These are phyloP conservation scores for Lizonia empirigonia DNA, from an alignment of 2,329 filamentous ascomycete species.

Conservation along the genomic window DNA sequence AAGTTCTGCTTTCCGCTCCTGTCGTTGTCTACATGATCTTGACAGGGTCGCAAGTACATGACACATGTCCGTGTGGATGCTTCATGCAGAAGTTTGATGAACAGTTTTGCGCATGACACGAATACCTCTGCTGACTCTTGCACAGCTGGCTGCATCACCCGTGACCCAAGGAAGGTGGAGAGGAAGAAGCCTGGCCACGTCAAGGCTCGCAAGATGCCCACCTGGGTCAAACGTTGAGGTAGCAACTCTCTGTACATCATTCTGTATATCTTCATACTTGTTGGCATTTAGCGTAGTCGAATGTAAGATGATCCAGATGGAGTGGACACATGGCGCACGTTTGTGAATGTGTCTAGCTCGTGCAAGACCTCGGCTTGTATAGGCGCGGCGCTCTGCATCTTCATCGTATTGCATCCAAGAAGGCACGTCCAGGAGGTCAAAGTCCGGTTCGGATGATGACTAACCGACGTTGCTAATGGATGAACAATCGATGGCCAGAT, in stretches of 20 bases:
- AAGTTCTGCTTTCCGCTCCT: not conserved
- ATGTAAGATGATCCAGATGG: conserved; percentile 13
- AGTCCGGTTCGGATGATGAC: no score
- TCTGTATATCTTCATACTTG: conserved; percentile 20
- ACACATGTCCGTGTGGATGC: not conserved
- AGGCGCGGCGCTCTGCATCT: no score
- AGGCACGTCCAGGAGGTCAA: no score
- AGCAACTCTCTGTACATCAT: conserved; percentile 28
- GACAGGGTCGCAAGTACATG: not conserved
- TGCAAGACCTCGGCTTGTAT: not conserved
- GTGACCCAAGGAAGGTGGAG: conserved; percentile 90
- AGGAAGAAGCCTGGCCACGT: conserved; percentile 96
- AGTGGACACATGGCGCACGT: not conserved
- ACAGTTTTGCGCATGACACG: not conserved
- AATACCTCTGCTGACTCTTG: conserved; percentile 50
- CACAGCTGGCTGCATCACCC: conserved; percentile 87
- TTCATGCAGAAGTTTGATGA: conserved; percentile 11
- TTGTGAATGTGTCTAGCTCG: not conserved
- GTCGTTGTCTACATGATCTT: conserved; percentile 3
- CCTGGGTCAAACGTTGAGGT: conserved; percentile 86
- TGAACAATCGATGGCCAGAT: not conserved
- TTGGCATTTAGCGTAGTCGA: conserved; percentile 24
- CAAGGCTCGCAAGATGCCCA: conserved; percentile 97
- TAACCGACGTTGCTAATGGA: no score
- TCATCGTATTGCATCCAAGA: no score